Conservation (phyloP, 1,284 basidiomycete species). For the Boletellus deceptivus region DNA sequence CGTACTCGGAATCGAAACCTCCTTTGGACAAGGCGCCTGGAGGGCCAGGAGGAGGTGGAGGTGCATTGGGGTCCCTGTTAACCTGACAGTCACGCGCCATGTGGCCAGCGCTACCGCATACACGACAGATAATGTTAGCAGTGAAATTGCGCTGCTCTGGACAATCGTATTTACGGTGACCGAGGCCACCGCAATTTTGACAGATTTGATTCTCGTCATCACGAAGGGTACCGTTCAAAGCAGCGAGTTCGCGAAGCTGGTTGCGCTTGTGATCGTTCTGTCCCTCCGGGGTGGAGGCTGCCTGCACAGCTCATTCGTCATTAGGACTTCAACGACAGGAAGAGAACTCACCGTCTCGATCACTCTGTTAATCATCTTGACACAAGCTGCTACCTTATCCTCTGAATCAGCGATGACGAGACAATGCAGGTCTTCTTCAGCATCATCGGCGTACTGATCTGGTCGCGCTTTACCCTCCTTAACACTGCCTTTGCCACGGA, state of each 20-base stretch:
- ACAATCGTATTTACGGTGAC: constrained; percentile 96
- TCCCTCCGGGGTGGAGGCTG: constrained; percentile 97
- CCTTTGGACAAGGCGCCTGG: constrained; percentile 50
- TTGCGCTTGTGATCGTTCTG: constrained; percentile 99
- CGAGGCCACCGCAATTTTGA: constrained; percentile 94
- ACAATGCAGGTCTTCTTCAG: constrained; percentile 99
- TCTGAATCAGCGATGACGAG: constrained; percentile 92
- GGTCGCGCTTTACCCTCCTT: constrained; percentile 97
- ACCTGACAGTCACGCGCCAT: constrained; percentile 96
- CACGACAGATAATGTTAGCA: constrained; percentile 96
- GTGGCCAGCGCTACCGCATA: constrained; percentile 92
- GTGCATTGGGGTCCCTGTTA: constrained; percentile 72
- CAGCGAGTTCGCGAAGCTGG: constrained; percentile 96
- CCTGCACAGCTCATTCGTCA: constrained; percentile 48
- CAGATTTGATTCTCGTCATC: constrained; percentile 99
- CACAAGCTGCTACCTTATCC: constrained; percentile 88
- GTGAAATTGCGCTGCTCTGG: constrained; percentile 95
- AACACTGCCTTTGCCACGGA: constrained; percentile 96
- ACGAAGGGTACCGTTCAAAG: constrained; percentile 96
- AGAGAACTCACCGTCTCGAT: constrained; percentile 85
- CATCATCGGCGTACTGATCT: constrained; percentile 91
- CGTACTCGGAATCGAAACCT: constrained; percentile 96
- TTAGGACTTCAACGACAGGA: not conserved
- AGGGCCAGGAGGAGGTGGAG: constrained; percentile 32
- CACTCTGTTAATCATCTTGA: constrained; percentile 94